Evolutionary conservation across 2,329 filamentous ascomycete genomes (phyloP).

Genomic region (Ambrosiella xylebori): DNA sequence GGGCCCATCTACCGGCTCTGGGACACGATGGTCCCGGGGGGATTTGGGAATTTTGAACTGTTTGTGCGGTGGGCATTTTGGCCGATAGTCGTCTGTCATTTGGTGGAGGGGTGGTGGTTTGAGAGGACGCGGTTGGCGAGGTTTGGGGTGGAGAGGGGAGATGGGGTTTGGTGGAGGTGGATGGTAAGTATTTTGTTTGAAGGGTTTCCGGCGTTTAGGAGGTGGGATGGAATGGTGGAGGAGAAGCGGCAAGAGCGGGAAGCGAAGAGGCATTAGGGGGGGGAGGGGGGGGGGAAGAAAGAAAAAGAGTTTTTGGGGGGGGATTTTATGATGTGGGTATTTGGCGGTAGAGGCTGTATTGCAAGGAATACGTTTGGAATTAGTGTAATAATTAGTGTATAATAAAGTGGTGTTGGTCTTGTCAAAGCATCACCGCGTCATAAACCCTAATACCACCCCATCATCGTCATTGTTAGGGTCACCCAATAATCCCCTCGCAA

Average conservation of each 20-base stretch:
- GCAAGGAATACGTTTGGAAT: neutral
- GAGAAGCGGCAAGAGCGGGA: constrained; percentile 24
- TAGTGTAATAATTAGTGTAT: too few species aligned
- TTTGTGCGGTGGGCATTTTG: constrained; percentile 41
- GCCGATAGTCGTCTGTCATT: constrained; percentile 47
- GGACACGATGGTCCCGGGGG: constrained; percentile 19
- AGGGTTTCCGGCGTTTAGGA: constrained; percentile 29
- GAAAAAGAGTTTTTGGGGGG: neutral
- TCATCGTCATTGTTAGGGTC: too few species aligned
- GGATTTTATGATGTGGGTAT: neutral
- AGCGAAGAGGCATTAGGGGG: constrained; percentile 23
- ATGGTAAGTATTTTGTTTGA: constrained; percentile 34
- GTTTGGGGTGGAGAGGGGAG: constrained; percentile 30
- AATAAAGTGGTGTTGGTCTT: too few species aligned
- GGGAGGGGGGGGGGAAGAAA: neutral
- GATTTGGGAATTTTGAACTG: constrained; percentile 39
- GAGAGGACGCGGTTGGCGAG: constrained; percentile 29
- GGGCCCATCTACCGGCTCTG: neutral
- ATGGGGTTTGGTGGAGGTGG: constrained; percentile 39
- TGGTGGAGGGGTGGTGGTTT: constrained; percentile 40
- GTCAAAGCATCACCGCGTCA: too few species aligned
- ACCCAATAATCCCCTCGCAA: too few species aligned
- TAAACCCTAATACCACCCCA: too few species aligned
- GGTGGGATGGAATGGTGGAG: constrained; percentile 29
- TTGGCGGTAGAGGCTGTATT: neutral